These are phyloP conservation scores for Sphagnum magellanicum DNA, from an alignment of 228 moss, liverwort and hornwort genomes.

Conservation along the genomic window DNA sequence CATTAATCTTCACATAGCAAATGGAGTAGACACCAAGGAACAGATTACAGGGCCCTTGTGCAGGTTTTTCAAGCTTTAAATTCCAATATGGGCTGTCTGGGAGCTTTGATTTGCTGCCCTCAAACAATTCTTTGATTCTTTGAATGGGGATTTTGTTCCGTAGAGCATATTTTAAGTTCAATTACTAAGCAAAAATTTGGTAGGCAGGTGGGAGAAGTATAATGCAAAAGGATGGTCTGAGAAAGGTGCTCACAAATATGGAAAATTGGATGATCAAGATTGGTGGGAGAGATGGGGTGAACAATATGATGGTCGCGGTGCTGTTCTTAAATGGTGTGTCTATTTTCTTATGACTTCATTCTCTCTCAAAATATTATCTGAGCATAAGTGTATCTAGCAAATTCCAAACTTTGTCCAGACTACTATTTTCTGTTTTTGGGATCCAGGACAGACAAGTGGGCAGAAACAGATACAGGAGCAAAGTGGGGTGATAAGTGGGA, in stretches of 20 bases:
- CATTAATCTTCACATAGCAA: no score
- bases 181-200: not conserved
- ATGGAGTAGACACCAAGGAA: no score
- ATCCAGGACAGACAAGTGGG: constrained; percentile 97
- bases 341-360: not conserved
- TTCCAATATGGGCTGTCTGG: no score
- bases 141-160: no score
- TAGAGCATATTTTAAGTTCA: no score
- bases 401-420: no score
- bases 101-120: no score
- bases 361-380: not conserved
- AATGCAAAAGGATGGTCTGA: constrained; percentile 98
- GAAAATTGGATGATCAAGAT: constrained; percentile 90
- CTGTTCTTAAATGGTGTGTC: constrained; percentile 78
- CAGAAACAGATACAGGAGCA: constrained; percentile 90
- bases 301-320: constrained; percentile 91
- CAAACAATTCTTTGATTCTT: no score
- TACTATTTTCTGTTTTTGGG: no score
- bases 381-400: no score
- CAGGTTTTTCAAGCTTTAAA: no score
- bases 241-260: constrained; percentile 98
- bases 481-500: constrained; percentile 99
- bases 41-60: no score
- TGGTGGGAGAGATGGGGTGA: constrained; percentile 99
- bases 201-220: constrained; percentile 91